Conservation (phyloP, 225 moss, liverwort and hornwort genomes). For the Physcomitrium patens region DNA sequence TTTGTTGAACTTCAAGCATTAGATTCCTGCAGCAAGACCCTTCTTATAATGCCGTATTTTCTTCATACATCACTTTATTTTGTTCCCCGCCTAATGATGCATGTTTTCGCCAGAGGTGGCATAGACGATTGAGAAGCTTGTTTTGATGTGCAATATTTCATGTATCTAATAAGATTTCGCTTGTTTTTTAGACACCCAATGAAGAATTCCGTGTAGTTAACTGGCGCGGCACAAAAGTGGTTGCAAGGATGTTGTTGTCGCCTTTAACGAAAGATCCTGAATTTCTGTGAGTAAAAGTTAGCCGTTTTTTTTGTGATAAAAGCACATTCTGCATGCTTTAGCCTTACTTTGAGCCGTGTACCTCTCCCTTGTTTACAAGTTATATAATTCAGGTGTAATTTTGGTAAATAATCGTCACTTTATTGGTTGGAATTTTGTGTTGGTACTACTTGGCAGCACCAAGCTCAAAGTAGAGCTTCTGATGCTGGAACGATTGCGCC, state of each 20-base stretch:
- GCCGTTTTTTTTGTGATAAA: not conserved
- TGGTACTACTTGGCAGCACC: slow-evolving; percentile 39
- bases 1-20: not conserved
- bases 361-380: not conserved
- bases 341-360: slow-evolving; percentile 10
- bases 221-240: slow-evolving; percentile 61
- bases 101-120: slow-evolving; percentile 8
- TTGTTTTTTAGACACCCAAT: slow-evolving; percentile 33
- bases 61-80: not conserved
- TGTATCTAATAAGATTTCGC: not conserved
- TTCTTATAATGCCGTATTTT: slow-evolving; percentile 5
- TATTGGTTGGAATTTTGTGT: not conserved
- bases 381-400: not conserved
- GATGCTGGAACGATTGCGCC: slow-evolving; percentile 67
- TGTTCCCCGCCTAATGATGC: not conserved
- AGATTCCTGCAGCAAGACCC: not conserved
- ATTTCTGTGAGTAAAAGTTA: slow-evolving; percentile 41
- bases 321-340: not conserved
- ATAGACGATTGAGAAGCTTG: slow-evolving; percentile 10
- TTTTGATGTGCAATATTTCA: slow-evolving; percentile 7
- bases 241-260: slow-evolving; percentile 37
- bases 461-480: slow-evolving; percentile 58
- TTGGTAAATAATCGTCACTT: slow-evolving; percentile 12
- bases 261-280: slow-evolving; percentile 37
- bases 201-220: slow-evolving; percentile 50